Conservation (phyloP, 192 early-diverging fungal species). For the Fimicolochytrium jonesii region DNA sequence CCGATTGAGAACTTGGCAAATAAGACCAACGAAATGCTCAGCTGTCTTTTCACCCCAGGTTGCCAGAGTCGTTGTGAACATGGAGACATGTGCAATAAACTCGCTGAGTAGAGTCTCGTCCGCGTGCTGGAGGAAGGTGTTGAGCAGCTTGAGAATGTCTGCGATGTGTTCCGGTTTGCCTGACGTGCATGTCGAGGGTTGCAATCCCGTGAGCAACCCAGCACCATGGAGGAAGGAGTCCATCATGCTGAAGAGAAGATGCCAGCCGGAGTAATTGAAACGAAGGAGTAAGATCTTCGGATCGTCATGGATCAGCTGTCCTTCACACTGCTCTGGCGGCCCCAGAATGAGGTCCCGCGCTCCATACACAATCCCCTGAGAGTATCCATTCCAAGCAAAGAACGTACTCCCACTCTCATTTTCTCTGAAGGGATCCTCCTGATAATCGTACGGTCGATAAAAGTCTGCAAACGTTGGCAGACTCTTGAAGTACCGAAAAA, state of each 20-base stretch:
- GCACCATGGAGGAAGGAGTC: conserved; percentile 36
- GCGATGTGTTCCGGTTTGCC: conserved; percentile 20
- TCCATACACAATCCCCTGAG: conserved; percentile 19
- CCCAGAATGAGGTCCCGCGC: conserved; percentile 8
- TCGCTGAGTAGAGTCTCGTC: conserved; percentile 10
- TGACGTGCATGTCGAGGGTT: background rate
- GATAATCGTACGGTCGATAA: conserved; percentile 20
- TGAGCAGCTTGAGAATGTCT: conserved; percentile 32
- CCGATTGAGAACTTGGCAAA: conserved; percentile 35
- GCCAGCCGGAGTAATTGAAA: conserved; percentile 39
- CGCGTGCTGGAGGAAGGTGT: conserved; percentile 31
- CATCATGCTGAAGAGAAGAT: conserved; percentile 34
- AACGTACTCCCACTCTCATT: background rate
- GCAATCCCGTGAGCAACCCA: background rate
- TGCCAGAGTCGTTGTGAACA: background rate
- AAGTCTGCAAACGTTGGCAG: conserved; percentile 32
- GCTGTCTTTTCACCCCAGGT: conserved; percentile 5
- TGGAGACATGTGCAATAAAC: conserved; percentile 26
- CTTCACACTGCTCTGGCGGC: conserved; percentile 14
- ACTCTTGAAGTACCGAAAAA: conserved; percentile 31
- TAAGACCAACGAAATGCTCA: conserved; percentile 27
- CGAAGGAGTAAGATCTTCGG: conserved; percentile 17
- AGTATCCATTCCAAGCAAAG: background rate
- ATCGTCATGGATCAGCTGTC: conserved; percentile 14
- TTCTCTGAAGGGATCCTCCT: conserved; percentile 10